Base-by-base conservation (phyloP, 345 rosid species). In the Barbarea vulgaris region DNA sequence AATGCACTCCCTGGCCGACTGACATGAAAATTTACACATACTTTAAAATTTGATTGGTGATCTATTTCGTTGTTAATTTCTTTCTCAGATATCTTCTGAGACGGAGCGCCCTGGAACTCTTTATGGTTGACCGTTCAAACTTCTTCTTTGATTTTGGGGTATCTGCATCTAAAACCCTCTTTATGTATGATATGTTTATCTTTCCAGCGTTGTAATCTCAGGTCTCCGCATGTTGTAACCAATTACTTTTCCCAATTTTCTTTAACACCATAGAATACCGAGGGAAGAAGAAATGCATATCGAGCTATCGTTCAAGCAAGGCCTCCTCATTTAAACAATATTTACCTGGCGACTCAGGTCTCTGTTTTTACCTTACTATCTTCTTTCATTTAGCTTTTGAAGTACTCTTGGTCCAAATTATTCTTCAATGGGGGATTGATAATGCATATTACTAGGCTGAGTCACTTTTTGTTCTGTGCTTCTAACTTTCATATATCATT, bases 121-220 rank as follows among this genome's bases (percentile, higher is more conserved):
- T 93, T 81, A 86, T 96, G 99, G 87, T 93, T 81, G 97, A 96
- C 76, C 90, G 96, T 65, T 89, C 97, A 61, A 96, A 91, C 81
- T 93, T 87, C 87, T 96, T 93, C 86, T 91, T 96, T 87, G 96
- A 96, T 84, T 96, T 96, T 56, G 89, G 88, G 97, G 99, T 93
- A 89, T 78, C 56, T 75, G 71, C 78, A 69, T 78, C 73, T 10
- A 57, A 70, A 64, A 52, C 62, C 24, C 19, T 72, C 52, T 52
- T 70, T 72, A 52, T 14, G n/a, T 59, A 30, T 36, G 62, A 55
- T n/a, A 64, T 31, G 39, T 28, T 25, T 58, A 50, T 78, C 41
- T 72, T 50, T 39, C 56, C 9, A 4, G 25, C 36, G 55, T 57
- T 77, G 63, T 27, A 28, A 46, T 34, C 55, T 14, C 64, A 67